Conservation (phyloP, 2,329 filamentous ascomycete species). For the Fusarium dimerum region DNA sequence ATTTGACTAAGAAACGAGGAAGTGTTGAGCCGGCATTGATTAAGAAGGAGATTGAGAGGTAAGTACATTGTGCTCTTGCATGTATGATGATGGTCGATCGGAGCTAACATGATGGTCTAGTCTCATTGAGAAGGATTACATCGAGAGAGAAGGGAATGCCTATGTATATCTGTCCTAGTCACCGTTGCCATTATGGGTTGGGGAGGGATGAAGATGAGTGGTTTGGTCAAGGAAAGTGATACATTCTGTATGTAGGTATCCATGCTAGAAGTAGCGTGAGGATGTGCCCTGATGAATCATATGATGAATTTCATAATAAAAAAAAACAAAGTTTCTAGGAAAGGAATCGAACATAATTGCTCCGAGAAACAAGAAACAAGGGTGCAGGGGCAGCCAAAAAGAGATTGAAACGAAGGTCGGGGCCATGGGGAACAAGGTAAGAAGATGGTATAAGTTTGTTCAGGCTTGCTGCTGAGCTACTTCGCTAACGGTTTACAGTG, state of each 20-base stretch:
- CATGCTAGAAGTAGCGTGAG: no score
- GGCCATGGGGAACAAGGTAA: constrained; percentile 18
- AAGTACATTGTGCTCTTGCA: constrained; percentile 37
- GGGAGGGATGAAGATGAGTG: neutral
- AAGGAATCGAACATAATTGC: constrained; percentile 9
- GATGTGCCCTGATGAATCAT: neutral
- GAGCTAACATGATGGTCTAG: constrained; percentile 43
- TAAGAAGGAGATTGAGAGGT: constrained; percentile 97
- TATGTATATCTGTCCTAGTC: constrained; percentile 73
- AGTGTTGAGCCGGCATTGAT: constrained; percentile 85
- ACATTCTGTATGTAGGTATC: neutral
- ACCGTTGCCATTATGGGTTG: no score
- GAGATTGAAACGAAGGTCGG: constrained; percentile 15
- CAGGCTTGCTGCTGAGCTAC: constrained; percentile 15
- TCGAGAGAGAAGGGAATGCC: constrained; percentile 73
- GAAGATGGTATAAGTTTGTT: neutral
- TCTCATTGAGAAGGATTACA: constrained; percentile 90
- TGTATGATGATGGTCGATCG: neutral
- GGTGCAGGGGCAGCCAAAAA: constrained; percentile 1
- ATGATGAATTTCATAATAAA: neutral
- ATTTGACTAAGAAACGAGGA: constrained; percentile 82
- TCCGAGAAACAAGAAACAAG: neutral
- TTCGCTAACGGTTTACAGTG: constrained; percentile 10
- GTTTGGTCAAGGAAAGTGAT: neutral
- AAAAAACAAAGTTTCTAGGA: neutral